Evolutionary conservation across 768 basidiomycete species (phyloP), one percentile per base, ranked within the genome.

Genomic region (Leccinum longicurvipes): DNA sequence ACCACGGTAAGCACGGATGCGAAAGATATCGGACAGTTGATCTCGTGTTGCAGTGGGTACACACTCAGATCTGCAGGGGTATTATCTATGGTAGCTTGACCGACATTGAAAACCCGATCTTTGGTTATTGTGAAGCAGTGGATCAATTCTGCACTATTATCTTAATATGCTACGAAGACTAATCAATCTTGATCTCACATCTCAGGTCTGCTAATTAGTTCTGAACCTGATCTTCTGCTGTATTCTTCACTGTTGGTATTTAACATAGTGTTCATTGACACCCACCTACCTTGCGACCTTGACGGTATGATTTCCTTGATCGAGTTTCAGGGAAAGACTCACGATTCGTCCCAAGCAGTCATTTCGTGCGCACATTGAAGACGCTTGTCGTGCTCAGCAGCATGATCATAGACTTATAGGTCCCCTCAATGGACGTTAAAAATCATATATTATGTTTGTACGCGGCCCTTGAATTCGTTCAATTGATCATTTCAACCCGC

Each of bases 111-210:
- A 7, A 42, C 7, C 15, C 36, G 6, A 45, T 51, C 11, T 21
- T 31, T 9, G 9, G 2, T 5, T 27, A 53, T 27, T 25, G 23
- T 8, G n/a, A 24, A n/a, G 32, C 44, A 3, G 47, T 34, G 4
- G 24, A 25, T 6, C 6, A 41, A 12, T 15, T 31, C 50, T 47
- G 4, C 24, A 34, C 0, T 36, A 41, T 14, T 63, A 65, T 34
- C 32, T 59, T 9, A 41, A 55, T 28, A 54, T 39, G 36, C 23
- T 39, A 11, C 19, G 8, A 19, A 34, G 27, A n/a, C 25, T 62
- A 2, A 50, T 14, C 50, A 66, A 59, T 50, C 65, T 68, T 14
- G 58, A 44, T 8, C 39, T 51, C n/a, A 52, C 55, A 19, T 56
- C 66, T 27, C 36, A 23, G 47, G 11, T 28, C 11, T 51, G 51